phyloP scores from a whole-genome alignment of 345 rosid species.

The Capsella bursapastoris region DNA sequence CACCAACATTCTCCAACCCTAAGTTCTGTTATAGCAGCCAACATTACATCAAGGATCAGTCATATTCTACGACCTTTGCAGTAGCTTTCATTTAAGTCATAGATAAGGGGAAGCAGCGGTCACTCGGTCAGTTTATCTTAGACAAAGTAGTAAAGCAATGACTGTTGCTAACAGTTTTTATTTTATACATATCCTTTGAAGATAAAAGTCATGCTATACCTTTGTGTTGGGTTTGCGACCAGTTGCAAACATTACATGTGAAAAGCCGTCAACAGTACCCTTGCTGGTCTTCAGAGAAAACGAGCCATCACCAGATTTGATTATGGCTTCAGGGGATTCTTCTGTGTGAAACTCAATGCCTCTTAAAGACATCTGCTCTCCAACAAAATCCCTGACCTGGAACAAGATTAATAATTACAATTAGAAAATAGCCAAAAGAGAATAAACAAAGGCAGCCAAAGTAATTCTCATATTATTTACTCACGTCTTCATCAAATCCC shows the following conservation, averaged over 20 bases:
- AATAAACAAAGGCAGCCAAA: constrained; percentile 15
- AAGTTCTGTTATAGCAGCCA: constrained; percentile 65
- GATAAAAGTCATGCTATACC: constrained; percentile 50
- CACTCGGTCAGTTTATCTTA: neutral
- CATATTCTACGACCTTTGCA: constrained; percentile 12
- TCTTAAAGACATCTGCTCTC: constrained; percentile 85
- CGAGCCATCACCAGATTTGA: constrained; percentile 78
- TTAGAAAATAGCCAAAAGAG: constrained; percentile 2
- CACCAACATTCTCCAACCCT: constrained; percentile 83
- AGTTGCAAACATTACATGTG: constrained; percentile 97
- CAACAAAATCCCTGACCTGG: constrained; percentile 89
- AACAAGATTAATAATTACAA: constrained; percentile 16
- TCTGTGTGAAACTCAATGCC: constrained; percentile 92
- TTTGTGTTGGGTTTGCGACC: constrained; percentile 91
- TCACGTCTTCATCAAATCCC: constrained; percentile 97
- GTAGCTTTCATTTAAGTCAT: constrained; percentile 7
- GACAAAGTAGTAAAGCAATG: neutral
- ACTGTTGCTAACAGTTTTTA: constrained; percentile 11
- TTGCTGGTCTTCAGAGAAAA: constrained; percentile 81
- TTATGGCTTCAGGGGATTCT: constrained; percentile 84
- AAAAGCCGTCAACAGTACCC: constrained; percentile 87
- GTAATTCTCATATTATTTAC: constrained; percentile 15
- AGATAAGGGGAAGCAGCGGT: neutral
- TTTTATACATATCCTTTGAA: neutral
- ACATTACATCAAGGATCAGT: constrained; percentile 33